Percentiles rank a stretch among this genome's conserved stretches.
These are phyloP conservation scores for Sicyos edulis DNA, from an alignment of 306 rosid species.

Conservation along the genomic window DNA sequence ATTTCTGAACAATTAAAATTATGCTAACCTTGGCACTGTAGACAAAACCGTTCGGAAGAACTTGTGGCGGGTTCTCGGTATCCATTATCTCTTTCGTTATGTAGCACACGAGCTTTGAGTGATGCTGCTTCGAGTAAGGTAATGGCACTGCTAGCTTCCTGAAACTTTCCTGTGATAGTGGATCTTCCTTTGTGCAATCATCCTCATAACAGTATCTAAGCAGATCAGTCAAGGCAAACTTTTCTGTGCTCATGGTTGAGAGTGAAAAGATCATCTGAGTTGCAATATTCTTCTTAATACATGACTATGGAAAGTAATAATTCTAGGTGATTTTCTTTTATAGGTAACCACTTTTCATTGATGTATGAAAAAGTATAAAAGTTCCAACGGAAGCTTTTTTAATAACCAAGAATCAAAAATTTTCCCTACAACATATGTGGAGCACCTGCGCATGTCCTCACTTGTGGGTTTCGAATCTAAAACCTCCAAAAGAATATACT, in stretches of 20 bases:
- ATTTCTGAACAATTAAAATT: constrained; percentile 8
- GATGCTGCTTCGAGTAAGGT: constrained; percentile 90
- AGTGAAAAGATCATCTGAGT: not conserved
- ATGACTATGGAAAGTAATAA: not conserved
- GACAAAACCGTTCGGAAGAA: constrained; percentile 87
- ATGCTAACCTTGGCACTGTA: constrained; percentile 74
- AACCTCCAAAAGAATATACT: too few relatives aligned
- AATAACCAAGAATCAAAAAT: too few relatives aligned
- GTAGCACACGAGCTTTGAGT: constrained; percentile 92
- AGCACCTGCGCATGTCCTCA: too few relatives aligned
- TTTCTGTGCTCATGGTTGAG: constrained; percentile 11
- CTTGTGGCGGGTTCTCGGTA: constrained; percentile 92
- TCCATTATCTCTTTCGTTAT: constrained; percentile 94
- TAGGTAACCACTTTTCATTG: too few relatives aligned
- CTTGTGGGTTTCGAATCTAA: too few relatives aligned
- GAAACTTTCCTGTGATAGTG: constrained; percentile 80
- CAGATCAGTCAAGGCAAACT: constrained; percentile 47
- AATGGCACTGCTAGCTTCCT: constrained; percentile 70
- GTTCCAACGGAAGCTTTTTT: too few relatives aligned
- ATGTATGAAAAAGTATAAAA: too few relatives aligned
- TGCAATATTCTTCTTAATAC: not conserved
- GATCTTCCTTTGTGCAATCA: constrained; percentile 96
- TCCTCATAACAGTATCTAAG: constrained; percentile 85
- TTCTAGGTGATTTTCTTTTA: too few relatives aligned
- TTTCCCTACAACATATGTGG: too few relatives aligned